Conservation (phyloP, 2,329 filamentous ascomycete genomes). For the Lasiodiplodia theobromae region DNA sequence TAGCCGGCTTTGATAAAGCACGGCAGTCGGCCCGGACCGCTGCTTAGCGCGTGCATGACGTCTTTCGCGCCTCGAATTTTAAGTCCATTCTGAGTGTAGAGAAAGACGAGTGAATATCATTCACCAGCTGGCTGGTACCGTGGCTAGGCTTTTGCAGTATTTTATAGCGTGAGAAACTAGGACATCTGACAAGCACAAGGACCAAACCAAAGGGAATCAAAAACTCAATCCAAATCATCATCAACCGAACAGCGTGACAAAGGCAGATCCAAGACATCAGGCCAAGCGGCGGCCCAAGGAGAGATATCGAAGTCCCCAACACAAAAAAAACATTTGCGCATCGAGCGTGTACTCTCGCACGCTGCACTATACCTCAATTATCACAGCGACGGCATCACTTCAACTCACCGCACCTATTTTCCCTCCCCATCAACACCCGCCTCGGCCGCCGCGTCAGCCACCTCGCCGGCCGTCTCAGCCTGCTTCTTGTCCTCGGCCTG, state of each 20-base stretch:
- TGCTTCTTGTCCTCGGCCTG: slow-evolving; percentile 44
- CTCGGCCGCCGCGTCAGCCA: slow-evolving; percentile 53
- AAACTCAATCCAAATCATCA: neutral
- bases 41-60: neutral
- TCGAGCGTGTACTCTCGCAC: neutral
- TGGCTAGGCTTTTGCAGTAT: neutral
- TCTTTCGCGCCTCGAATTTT: neutral
- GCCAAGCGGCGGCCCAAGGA: neutral
- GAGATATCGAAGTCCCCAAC: neutral
- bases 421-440: slow-evolving; percentile 40
- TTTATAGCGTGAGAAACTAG: neutral
- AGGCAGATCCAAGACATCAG: neutral
- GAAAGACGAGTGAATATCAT: neutral
- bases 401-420: neutral
- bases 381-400: neutral
- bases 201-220: neutral
- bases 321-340: neutral
- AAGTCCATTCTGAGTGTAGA: neutral
- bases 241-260: neutral
- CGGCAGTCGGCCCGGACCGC: neutral
- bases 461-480: slow-evolving; percentile 52
- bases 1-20: neutral
- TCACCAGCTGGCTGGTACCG: neutral
- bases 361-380: neutral
- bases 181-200: neutral